Percentiles rank a stretch among this genome's conserved stretches.
Evolutionary conservation across 2,329 filamentous ascomycete genomes (phyloP).

Genomic region (Clarireedia sp.): DNA sequence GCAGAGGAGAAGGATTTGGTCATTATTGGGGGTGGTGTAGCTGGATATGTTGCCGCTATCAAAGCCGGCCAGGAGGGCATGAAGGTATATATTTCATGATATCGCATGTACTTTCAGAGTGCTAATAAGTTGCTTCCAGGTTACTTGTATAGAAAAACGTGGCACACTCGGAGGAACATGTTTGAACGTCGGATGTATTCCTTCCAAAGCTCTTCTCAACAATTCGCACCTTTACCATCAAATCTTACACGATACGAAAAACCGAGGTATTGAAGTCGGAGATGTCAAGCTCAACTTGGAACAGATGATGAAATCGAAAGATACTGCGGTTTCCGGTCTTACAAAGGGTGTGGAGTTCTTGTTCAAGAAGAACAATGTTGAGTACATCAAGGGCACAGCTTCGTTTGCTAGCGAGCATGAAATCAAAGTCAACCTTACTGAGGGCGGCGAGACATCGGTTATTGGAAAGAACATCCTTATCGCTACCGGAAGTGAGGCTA

Average conservation of each 20-base stretch:
- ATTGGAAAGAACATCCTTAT: conserved; percentile 97
- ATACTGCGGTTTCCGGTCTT: conserved; percentile 76
- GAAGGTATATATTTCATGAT: conserved; percentile 54
- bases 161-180: conserved; percentile 92
- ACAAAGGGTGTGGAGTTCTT: conserved; percentile 98
- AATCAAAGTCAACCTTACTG: conserved; percentile 79
- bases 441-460: conserved; percentile 83
- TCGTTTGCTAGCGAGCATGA: conserved; percentile 85
- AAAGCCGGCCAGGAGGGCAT: conserved; percentile 96
- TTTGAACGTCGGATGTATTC: conserved; percentile 98
- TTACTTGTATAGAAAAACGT: conserved; percentile 97
- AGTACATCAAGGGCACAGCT: conserved; percentile 92
- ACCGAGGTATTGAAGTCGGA: conserved; percentile 92
- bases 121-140: conserved; percentile 43
- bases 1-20: conserved; percentile 92
- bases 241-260: conserved; percentile 93
- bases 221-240: conserved; percentile 98
- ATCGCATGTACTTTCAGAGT: not conserved
- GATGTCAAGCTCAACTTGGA: conserved; percentile 93
- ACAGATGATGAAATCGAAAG: conserved; percentile 98
- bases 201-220: conserved; percentile 98
- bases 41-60: conserved; percentile 97
- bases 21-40: conserved; percentile 96
- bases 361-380: conserved; percentile 98
- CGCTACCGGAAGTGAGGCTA: conserved; percentile 89